Evolutionary conservation across 257 asterid species (phyloP).

Genomic region (Capsicum pubescens): DNA sequence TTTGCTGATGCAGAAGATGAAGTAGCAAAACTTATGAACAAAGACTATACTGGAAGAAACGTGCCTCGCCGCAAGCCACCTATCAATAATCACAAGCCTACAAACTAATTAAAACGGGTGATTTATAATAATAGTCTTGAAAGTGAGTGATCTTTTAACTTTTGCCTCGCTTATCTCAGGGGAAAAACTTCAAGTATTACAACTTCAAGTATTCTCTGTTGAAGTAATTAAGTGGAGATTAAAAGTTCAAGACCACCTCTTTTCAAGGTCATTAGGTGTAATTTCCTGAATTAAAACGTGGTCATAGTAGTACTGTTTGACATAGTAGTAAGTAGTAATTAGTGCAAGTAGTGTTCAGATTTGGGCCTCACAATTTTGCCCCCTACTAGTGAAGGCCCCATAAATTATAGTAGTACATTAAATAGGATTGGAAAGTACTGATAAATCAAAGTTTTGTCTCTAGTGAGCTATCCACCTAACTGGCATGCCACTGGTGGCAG

Average conservation of each 20-base stretch:
- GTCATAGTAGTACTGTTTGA: background rate
- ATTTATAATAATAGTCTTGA: background rate
- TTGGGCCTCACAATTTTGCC: slow-evolving; percentile 74
- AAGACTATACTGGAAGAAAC: slow-evolving; percentile 50
- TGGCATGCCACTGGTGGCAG: background rate
- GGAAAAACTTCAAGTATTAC: background rate
- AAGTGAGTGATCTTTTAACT: background rate
- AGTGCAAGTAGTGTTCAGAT: slow-evolving; percentile 32
- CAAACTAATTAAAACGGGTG: slow-evolving; percentile 30
- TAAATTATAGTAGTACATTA: background rate
- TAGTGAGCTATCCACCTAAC: background rate
- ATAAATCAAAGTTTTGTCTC: background rate
- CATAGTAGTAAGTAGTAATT: background rate
- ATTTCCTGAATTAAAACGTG: background rate
- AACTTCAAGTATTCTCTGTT: background rate
- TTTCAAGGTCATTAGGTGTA: background rate
- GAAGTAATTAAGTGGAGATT: background rate
- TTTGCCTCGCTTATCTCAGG: background rate
- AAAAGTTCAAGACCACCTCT: background rate
- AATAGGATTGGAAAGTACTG: background rate
- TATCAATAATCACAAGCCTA: slow-evolving; percentile 69
- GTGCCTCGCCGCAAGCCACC: slow-evolving; percentile 65
- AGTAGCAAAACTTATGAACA: slow-evolving; percentile 53
- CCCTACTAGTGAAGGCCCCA: slow-evolving; percentile 52
- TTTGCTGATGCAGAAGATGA: slow-evolving; percentile 54